Evolutionary conservation across 805 yeast species (phyloP), one percentile per base, ranked within the genome.

Genomic region (Priceomyces carsonii): DNA sequence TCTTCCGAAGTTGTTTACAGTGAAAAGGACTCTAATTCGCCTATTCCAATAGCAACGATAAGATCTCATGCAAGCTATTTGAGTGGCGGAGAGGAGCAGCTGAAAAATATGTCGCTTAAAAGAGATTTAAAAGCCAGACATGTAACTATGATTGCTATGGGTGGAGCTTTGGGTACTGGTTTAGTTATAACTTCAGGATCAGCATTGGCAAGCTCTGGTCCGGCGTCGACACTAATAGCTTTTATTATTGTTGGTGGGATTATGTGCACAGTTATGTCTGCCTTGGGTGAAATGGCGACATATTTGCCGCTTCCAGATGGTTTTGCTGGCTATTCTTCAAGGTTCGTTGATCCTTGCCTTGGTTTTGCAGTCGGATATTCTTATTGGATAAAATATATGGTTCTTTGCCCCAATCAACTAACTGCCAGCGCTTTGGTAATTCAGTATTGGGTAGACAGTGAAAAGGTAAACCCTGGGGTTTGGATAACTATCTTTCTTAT

Each of bases 361-460:
- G 48, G 35, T 4, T 44, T 44, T 37, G 48, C 48, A 16, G 39
- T 44, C 32, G 43, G 48, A 10, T 21, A 21, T 21, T 21, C 9
- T 10, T 21, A 21, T 10, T 21, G 8, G 10, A 8, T 21, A 10
- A 21, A 21, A 21, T 21, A 21, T 21, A 8, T 21, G 9, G 10
- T 21, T 8, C 10, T 10, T 21, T 8, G 9, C 8, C 9, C 9
- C 8, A 21, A 21, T 10, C 23, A 48, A 29, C 38, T 49, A 35
- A 45, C 53, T 4, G 53, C 54, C 6, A 43, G 44, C 18, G 33
- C 19, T 12, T 28, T 28, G 10, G 32, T 15, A 6, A 44, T 30
- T 18, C 33, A 30, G 12, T 30, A 17, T 30, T 30, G 33, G 33
- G n/a, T 14, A 18, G 31, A 35, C 10, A 8, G 9, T 21, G 43